Base-by-base conservation (phyloP, 768 basidiomycete genomes). In the Cyclocybe cylindracea region DNA sequence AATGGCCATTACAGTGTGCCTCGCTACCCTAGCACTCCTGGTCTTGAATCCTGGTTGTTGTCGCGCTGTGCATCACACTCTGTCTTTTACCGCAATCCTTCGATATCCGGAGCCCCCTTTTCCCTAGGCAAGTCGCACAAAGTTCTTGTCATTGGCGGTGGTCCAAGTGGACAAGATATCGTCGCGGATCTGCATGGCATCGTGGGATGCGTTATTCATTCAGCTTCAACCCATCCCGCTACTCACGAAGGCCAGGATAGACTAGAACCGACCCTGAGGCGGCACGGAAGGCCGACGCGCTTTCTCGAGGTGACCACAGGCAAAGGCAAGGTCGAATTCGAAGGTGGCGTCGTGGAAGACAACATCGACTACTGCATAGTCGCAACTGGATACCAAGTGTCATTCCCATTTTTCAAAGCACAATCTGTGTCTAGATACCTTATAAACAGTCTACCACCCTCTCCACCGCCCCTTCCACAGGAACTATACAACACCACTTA, bases 1-100 rank as follows among this genome's bases (percentile, higher is more conserved):
- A 92, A 89, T 51, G 91, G 91, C 0, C 90, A 91, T 62, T 84
- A 88, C 63, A 75, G 74, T 38, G 58, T 78, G 7, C 91, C 91
- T 1, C 78, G 80, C 14, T 78, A 82, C 51, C 89, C 89, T 2
- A 52, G 68, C 39, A 75, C 76, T 7, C 80, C 84, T 3, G 90
- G 91, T 1, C 60, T 92, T 5, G 64, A 69, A 10, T 53, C 67
- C 9, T 92, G 91, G 90, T 59, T 85, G 1, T 65, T 64, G 1
- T 57, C 67, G 4, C 71, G 77, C 18, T 78, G 70, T 48, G 86
- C 84, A 0, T 73, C 67, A 2, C 91, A 94, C 65, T 80, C 91
- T 0, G 79, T 81, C 4, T 85, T 76, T 72, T 93, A 90, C 62
- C 78, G 89, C 33, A 75, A 69, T 40, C 84, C 85, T 1, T 41